Evolutionary conservation across 768 basidiomycete genomes (phyloP).

Genomic region (button mushroom (Agaricus bisporus)): DNA sequence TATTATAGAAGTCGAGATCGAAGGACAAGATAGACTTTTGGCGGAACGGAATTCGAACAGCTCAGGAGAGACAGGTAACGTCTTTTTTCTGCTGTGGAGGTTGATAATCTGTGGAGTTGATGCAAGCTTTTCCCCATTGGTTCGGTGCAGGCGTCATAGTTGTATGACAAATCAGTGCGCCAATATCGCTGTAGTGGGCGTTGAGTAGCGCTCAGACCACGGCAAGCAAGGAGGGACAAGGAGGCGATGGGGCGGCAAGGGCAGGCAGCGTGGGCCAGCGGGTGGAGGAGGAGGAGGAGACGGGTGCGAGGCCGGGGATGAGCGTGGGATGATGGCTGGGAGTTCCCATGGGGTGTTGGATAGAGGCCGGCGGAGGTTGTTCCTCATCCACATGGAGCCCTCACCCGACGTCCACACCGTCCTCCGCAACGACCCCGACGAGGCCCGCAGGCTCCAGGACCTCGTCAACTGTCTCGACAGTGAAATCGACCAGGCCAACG

Average conservation of each 20-base stretch:
- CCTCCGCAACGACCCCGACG: constrained; percentile 2
- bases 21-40: too few species aligned
- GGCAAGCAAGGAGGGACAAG: too few species aligned
- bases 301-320: constrained; percentile 6
- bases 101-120: too few species aligned
- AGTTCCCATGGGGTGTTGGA: constrained; percentile 5
- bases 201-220: too few species aligned
- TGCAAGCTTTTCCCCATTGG: too few species aligned
- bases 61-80: too few species aligned
- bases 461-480: constrained; percentile 10
- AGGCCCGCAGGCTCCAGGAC: constrained; percentile 6
- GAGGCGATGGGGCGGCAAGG: constrained; percentile 7
- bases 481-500: constrained; percentile 11
- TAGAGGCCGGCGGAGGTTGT: not conserved
- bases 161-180: not conserved
- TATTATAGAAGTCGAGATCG: too few species aligned
- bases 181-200: too few species aligned
- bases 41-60: too few species aligned
- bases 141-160: not conserved
- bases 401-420: not conserved
- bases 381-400: constrained; percentile 8
- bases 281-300: not conserved
- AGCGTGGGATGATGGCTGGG: constrained; percentile 3
- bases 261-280: constrained; percentile 1
- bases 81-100: too few species aligned